Base-by-base conservation (phyloP, 2,329 filamentous ascomycete species). In the Trichophyton mentagrophytes region DNA sequence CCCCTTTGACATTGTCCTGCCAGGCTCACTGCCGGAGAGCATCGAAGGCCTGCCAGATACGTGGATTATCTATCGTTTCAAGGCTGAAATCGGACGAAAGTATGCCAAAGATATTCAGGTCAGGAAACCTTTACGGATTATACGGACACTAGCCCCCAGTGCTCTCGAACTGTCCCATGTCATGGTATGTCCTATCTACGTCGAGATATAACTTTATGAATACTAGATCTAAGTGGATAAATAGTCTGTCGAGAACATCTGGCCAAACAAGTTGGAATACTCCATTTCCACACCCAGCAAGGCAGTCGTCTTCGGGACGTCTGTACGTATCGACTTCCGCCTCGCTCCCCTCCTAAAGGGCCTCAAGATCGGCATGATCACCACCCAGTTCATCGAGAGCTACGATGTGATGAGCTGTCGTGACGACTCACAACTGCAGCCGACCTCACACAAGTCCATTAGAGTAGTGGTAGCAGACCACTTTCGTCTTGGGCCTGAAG, bases 241-340 rank as follows among this genome's bases (percentile, higher is more conserved):
- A 11, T 53, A 63, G 61, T 81, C 89, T 64, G 91, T 97, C 65
- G 91, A 96, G 74, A 96, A 96, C 70, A 88, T 95, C 65, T 99
- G 93, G 93, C 88, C 90, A 4, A 93, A 96, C 77, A 99, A 99
- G 78, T 83, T 97, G 67, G 89, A 95, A 72, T 99, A 99, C 76
- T 92, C 90, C 33, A 90, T 99, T 64, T 85, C 89, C 61, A 89
- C 95, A 9, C 92, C 93, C 0, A 91, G 90, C 69, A 96, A 96
- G 76, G 93, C 93, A 1, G 87, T 96, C 60, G 88, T 96, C 17
- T 95, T 96, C 68, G 93, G 93, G 57, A 95, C 89, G n/a, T 81
- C 82, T 22, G 85, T 97, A 57, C 84, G 85, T 0, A 81, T 96
- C 62, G 86, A 95, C 67, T 92, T 96, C 77, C 85, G 88, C 64